Conservation (phyloP, 2,329 filamentous ascomycete genomes). For the Coleophoma eucalyptorum region DNA sequence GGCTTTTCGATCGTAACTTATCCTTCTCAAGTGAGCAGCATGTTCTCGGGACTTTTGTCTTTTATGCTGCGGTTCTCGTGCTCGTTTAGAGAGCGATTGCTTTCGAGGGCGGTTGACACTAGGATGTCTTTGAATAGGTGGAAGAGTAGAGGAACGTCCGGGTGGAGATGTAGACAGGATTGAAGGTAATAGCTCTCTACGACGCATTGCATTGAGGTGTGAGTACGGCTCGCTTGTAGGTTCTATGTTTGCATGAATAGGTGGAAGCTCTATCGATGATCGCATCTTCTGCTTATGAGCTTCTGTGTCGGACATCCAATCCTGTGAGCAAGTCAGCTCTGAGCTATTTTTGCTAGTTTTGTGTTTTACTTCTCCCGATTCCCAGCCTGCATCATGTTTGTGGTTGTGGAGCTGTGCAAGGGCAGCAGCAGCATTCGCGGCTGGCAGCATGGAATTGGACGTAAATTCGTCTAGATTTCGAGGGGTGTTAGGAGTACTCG, state of each 20-base stretch:
- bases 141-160: slow-evolving; percentile 82
- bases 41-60: slow-evolving; percentile 70
- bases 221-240: slow-evolving; percentile 64
- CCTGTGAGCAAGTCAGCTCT: slow-evolving; percentile 39
- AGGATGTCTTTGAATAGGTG: slow-evolving; percentile 72
- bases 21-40: slow-evolving; percentile 62
- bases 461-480: slow-evolving; percentile 64
- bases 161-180: slow-evolving; percentile 79
- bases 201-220: slow-evolving; percentile 54
- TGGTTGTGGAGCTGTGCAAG: slow-evolving; percentile 81
- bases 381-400: slow-evolving; percentile 72
- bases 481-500: slow-evolving; percentile 64
- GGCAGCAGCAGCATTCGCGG: slow-evolving; percentile 78
- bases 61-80: slow-evolving; percentile 73
- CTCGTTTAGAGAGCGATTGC: slow-evolving; percentile 79
- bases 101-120: slow-evolving; percentile 75
- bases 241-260: slow-evolving; percentile 56
- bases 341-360: neutral
- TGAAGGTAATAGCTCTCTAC: slow-evolving; percentile 76
- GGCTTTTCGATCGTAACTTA: slow-evolving; percentile 73
- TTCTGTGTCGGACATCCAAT: slow-evolving; percentile 70
- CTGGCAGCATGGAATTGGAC: slow-evolving; percentile 58
- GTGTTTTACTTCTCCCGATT: slow-evolving; percentile 67
- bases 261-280: slow-evolving; percentile 66
- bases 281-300: slow-evolving; percentile 59